A percentile compares a stretch with the other conserved stretches of the same genome.
phyloP scores from a whole-genome alignment of 805 yeast species.

The Ogataea trehalophila region DNA sequence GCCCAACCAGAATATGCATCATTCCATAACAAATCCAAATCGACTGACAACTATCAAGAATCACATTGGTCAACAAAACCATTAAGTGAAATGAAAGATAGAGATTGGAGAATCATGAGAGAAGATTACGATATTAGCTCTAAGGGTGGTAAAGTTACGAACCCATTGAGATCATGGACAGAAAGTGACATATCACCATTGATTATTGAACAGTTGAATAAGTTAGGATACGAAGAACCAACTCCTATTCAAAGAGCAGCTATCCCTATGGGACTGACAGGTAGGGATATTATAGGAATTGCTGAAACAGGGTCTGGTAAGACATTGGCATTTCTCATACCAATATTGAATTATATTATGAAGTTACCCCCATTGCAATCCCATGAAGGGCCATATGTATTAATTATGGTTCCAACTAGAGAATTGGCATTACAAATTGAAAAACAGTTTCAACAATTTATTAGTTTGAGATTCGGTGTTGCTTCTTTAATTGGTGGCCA shows the following conservation, averaged over 20 bases:
- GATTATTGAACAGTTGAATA: constrained; percentile 34
- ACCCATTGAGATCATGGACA: constrained; percentile 72
- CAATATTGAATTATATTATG: constrained; percentile 54
- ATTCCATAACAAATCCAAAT: constrained; percentile 1
- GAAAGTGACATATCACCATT: constrained; percentile 51
- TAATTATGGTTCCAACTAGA: constrained; percentile 87
- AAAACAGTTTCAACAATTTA: constrained; percentile 43
- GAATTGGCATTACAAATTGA: constrained; percentile 89
- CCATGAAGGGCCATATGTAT: constrained; percentile 65
- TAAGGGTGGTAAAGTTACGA: constrained; percentile 43
- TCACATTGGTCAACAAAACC: constrained; percentile 68
- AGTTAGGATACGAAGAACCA: constrained; percentile 54
- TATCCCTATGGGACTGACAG: constrained; percentile 59
- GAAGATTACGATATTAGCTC: constrained; percentile 70
- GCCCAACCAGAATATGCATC: neutral
- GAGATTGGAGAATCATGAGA: constrained; percentile 87
- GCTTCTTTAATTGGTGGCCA: constrained; percentile 88
- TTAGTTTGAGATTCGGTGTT: constrained; percentile 37
- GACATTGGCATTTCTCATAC: constrained; percentile 77
- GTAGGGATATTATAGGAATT: constrained; percentile 75
- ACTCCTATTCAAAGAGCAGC: constrained; percentile 91
- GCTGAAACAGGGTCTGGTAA: constrained; percentile 98
- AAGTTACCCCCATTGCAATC: constrained; percentile 43
- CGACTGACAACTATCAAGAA: constrained; percentile 3
- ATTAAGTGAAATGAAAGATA: constrained; percentile 56